Evolutionary conservation across 108 stramenopile genomes (phyloP), one percentile per base, ranked within the genome.

Genomic region (Skeletonema grethae): DNA sequence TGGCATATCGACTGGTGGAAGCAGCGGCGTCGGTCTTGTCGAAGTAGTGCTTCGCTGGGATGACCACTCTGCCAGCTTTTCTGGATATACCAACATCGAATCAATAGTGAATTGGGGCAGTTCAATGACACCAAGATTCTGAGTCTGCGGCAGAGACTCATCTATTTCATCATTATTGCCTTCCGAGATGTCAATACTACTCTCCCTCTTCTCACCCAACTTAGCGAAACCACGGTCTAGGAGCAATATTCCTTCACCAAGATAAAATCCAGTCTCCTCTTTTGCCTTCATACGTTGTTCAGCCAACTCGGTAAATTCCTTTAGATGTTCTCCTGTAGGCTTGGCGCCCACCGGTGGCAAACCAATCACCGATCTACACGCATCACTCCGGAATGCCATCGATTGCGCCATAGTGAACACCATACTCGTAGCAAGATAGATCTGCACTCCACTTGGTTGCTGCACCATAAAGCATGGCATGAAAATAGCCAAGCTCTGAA

Each of bases 381-480:
- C 35, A 67, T 90, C 87, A 63, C 85, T 91, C 5, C 91, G 79
- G 39, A 95, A 71, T 9, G 86, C 91, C 2, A 76, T 76, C 39
- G 88, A 77, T 65, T 95, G 94, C 53, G 82, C 62, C 53, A 91
- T 53, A 18, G 94, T 90, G 65, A 86, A 92, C n/a, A 87, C 80
- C 73, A 95, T 91, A 62, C 87, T 88, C 20, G 90, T 87, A 7
- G 82, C 43, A 48, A 95, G 50, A 57, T 95, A 95, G 13, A 95
- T 82, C 66, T 95, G 94, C 13, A 95, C 72, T 1, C 90, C 94
- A 7, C 86, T 79, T 1, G 94, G 91, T 20, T 87, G 86, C 63
- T 90, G 89, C 0, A 86, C 71, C 75, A 92, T 80, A 77, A 92
- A 91, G 65, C 94, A 88, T 18, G 94, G 94, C 90, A 95, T 92